These are phyloP conservation scores for Nepenthes mirabilis DNA, from an alignment of 148 eudicot genomes.

Conservation along the genomic window DNA sequence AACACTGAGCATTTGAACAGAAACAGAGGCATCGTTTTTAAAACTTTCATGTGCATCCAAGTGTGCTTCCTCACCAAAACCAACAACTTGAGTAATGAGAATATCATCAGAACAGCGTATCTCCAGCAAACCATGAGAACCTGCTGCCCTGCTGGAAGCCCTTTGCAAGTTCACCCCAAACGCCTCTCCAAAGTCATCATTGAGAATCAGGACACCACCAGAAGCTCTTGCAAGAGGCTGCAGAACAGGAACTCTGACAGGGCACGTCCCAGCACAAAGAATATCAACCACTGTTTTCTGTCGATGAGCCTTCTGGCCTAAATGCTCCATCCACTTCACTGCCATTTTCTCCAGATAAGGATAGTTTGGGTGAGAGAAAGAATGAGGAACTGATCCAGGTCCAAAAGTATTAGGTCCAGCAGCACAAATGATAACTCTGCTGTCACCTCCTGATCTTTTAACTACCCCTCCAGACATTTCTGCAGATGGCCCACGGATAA, in stretches of 20 bases:
- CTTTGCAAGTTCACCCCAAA: conserved; percentile 95
- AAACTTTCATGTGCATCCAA: conserved; percentile 59
- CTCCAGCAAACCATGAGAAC: conserved; percentile 79
- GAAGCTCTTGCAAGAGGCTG: conserved; percentile 83
- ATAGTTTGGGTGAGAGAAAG: conserved; percentile 76
- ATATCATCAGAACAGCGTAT: conserved; percentile 69
- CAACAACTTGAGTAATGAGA: conserved; percentile 59
- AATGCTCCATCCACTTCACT: conserved; percentile 78
- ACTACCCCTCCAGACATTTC: conserved; percentile 76
- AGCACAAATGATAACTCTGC: conserved; percentile 79
- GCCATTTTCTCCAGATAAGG: conserved; percentile 80
- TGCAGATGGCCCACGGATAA: conserved; percentile 79
- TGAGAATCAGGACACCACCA: conserved; percentile 77
- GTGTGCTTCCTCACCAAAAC: conserved; percentile 88
- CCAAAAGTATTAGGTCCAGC: conserved; percentile 87
- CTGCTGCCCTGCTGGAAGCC: conserved; percentile 72
- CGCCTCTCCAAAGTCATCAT: conserved; percentile 97
- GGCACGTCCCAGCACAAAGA: conserved; percentile 89
- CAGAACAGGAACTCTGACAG: conserved; percentile 71
- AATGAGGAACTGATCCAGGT: conserved; percentile 89
- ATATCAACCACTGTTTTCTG: conserved; percentile 74
- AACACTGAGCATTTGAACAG: conserved; percentile 73
- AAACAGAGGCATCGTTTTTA: conserved; percentile 56
- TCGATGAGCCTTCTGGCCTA: conserved; percentile 73
- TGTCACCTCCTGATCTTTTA: conserved; percentile 69